Evolutionary conservation across 1,139 yeast genomes (phyloP).

Genomic region (Torulaspora globosa): DNA sequence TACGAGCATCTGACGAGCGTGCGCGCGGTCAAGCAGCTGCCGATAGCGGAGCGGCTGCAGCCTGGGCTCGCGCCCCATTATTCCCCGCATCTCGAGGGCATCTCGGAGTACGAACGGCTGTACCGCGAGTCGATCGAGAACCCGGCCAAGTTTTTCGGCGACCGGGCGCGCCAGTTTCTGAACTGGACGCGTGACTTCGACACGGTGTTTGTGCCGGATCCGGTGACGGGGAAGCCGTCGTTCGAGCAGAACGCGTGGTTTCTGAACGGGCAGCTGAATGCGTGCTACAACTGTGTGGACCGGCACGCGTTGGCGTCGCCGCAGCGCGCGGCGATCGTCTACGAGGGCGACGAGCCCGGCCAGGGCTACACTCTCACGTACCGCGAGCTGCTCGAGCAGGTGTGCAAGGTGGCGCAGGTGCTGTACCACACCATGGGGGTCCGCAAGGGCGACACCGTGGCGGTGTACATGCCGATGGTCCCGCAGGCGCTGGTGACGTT

Average conservation of each 20-base stretch:
- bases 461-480: constrained; percentile 82
- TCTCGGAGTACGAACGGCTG: constrained; percentile 55
- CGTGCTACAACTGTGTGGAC: constrained; percentile 73
- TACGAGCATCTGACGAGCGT: constrained; percentile 33
- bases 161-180: constrained; percentile 52
- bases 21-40: constrained; percentile 23
- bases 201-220: constrained; percentile 51
- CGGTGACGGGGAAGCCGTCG: constrained; percentile 44
- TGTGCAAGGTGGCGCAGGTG: constrained; percentile 66
- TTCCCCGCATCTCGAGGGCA: constrained; percentile 29
- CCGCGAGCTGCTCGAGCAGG: constrained; percentile 66
- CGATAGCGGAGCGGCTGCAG: constrained; percentile 33
- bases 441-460: constrained; percentile 77
- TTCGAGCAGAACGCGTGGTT: constrained; percentile 73
- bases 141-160: constrained; percentile 63
- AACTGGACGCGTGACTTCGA: constrained; percentile 65
- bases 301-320: constrained; percentile 74
- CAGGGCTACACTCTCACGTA: constrained; percentile 62
- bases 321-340: constrained; percentile 68
- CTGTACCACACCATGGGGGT: constrained; percentile 59
- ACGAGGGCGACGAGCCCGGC: constrained; percentile 74
- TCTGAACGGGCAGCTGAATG: constrained; percentile 70
- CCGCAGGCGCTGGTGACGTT: constrained; percentile 74
- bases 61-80: constrained; percentile 35
- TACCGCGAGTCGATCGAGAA: constrained; percentile 65